These are phyloP conservation scores for Parvularia atlantis DNA, from an alignment of 78 protist genomes.

Conservation along the genomic window DNA sequence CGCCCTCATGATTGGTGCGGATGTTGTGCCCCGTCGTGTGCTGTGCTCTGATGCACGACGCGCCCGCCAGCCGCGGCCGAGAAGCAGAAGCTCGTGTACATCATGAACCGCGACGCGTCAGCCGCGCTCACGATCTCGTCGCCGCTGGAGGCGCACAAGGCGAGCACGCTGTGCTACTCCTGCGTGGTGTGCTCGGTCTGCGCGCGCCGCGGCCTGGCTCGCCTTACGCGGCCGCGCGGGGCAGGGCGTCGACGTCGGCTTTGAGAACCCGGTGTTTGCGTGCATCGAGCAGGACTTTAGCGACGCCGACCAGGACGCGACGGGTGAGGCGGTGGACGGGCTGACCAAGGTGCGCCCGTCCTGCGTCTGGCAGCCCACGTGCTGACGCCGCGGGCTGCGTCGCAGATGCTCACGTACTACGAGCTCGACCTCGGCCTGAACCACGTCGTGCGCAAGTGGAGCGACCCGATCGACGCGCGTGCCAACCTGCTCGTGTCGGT, in stretches of 20 bases:
- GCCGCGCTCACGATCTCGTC: constrained; percentile 76
- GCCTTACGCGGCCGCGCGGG: too few species aligned
- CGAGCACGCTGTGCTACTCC: too few species aligned
- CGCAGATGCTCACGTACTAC: constrained; percentile 81
- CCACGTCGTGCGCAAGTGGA: constrained; percentile 82
- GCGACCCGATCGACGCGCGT: constrained; percentile 49
- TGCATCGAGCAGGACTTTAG: constrained; percentile 76
- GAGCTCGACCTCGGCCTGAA: constrained; percentile 97
- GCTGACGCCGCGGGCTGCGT: too few species aligned
- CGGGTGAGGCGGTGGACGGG: constrained; percentile 23
- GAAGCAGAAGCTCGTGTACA: constrained; percentile 91
- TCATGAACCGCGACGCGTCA: constrained; percentile 78
- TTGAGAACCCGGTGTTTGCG: constrained; percentile 95
- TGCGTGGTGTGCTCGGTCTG: too few species aligned
- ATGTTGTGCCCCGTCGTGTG: neutral
- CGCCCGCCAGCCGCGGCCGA: constrained; percentile 69
- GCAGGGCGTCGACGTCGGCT: constrained; percentile 93
- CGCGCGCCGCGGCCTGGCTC: too few species aligned
- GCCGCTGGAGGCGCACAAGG: constrained; percentile 94
- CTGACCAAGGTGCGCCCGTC: constrained; percentile 45
- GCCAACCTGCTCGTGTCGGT: constrained; percentile 70
- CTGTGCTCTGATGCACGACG: neutral
- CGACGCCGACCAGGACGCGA: constrained; percentile 52
- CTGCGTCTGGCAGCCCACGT: too few species aligned
- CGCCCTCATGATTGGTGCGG: constrained; percentile 89